Conservation (phyloP, 2,329 filamentous ascomycete species). For the Diaporthe ampelina region DNA sequence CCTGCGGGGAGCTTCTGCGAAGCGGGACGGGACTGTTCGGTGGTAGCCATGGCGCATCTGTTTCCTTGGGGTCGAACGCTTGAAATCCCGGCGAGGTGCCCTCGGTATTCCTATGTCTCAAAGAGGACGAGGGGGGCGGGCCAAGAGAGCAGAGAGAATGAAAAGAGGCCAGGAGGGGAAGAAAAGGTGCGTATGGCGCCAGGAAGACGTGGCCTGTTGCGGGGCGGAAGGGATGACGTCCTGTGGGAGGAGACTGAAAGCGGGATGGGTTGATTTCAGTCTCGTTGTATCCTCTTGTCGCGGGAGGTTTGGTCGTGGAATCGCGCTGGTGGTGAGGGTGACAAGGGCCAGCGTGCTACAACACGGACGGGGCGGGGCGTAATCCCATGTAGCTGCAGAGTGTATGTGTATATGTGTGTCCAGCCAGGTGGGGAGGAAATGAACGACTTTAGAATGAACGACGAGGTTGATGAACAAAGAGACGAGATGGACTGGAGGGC, state of each 20-base stretch:
- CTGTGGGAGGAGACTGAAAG: slow-evolving; percentile 1
- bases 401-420: slow-evolving; percentile 3
- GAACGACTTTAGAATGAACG: slow-evolving; percentile 37
- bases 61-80: slow-evolving; percentile 17
- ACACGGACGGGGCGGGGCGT: slow-evolving; percentile 26
- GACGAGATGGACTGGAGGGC: slow-evolving; percentile 28
- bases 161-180: no score
- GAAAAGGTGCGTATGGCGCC: background rate
- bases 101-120: background rate
- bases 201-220: slow-evolving; percentile 29
- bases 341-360: slow-evolving; percentile 28
- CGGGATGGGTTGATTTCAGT: slow-evolving; percentile 13
- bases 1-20: slow-evolving; percentile 63
- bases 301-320: background rate
- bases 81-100: background rate
- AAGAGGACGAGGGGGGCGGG: background rate
- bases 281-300: background rate
- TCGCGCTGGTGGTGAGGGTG: slow-evolving; percentile 7
- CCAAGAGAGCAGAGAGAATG: background rate
- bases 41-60: slow-evolving; percentile 48
- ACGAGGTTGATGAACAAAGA: slow-evolving; percentile 32
- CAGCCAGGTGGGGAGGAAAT: slow-evolving; percentile 26
- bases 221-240: slow-evolving; percentile 26
- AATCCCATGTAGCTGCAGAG: slow-evolving; percentile 22
- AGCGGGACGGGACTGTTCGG: slow-evolving; percentile 56